Percentiles rank a stretch among this genome's conserved stretches.
phyloP scores from a whole-genome alignment of 768 basidiomycete genomes.

The Cystofilobasidium capitatum region DNA sequence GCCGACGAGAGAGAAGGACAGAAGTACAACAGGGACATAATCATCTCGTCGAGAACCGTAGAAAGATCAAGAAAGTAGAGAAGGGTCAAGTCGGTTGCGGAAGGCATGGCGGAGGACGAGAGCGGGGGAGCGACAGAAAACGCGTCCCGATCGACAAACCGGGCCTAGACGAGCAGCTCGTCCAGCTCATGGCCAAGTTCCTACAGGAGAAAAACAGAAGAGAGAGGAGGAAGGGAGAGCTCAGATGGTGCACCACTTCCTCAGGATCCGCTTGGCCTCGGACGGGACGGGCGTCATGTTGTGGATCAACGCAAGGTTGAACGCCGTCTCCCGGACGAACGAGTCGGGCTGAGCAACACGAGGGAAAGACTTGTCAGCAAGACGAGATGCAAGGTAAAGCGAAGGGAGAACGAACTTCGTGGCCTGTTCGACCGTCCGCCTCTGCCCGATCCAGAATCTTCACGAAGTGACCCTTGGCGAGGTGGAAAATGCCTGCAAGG shows the following conservation, averaged over 20 bases:
- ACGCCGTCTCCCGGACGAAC: constrained; percentile 67
- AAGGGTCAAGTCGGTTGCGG: too few species aligned
- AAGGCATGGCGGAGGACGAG: too few species aligned
- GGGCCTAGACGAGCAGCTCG: too few species aligned
- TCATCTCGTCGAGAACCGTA: too few species aligned
- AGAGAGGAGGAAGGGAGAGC: neutral
- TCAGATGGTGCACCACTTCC: constrained; percentile 68
- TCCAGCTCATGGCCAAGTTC: too few species aligned
- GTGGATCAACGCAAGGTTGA: constrained; percentile 77
- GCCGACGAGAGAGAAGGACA: too few species aligned
- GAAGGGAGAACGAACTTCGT: constrained; percentile 1
- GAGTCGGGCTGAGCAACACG: constrained; percentile 31
- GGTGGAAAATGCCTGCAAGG: constrained; percentile 58
- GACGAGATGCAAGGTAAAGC: neutral
- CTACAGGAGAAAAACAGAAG: neutral
- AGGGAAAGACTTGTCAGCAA: neutral
- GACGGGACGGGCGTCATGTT: constrained; percentile 64
- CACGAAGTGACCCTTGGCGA: constrained; percentile 79
- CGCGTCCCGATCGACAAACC: too few species aligned
- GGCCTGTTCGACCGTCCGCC: neutral
- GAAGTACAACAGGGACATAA: too few species aligned
- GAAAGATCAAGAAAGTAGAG: too few species aligned
- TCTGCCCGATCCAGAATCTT: constrained; percentile 46
- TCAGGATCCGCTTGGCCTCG: constrained; percentile 59
- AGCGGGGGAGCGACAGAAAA: too few species aligned